Conservation (phyloP, 140 eudicot genomes). For the Senecio squalidus region DNA sequence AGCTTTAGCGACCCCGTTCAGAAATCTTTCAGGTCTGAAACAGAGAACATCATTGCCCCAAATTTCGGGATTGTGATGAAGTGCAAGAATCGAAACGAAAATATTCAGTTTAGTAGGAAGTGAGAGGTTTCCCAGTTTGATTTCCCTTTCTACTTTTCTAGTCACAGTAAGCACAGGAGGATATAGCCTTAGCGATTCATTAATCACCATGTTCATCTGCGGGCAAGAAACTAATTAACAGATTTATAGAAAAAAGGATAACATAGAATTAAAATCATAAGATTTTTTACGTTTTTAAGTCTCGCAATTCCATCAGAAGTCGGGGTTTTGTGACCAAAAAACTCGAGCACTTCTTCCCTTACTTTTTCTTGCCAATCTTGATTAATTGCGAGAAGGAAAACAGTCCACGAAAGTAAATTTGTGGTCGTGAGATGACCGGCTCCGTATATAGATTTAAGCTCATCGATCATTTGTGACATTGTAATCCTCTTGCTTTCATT, state of each 20-base stretch:
- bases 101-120: constrained; percentile 38
- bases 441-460: constrained; percentile 41
- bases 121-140: constrained; percentile 29
- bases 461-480: constrained; percentile 46
- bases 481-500: constrained; percentile 37
- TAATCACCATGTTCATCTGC: constrained; percentile 58
- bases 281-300: constrained; percentile 35
- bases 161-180: constrained; percentile 44
- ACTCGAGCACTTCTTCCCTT: constrained; percentile 33
- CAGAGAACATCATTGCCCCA: constrained; percentile 46
- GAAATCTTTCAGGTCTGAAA: constrained; percentile 46
- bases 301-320: constrained; percentile 52
- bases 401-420: constrained; percentile 54
- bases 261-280: no score
- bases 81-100: constrained; percentile 39
- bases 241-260: background rate
- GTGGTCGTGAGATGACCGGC: constrained; percentile 70
- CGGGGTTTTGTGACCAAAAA: constrained; percentile 34
- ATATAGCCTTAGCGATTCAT: constrained; percentile 49
- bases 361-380: constrained; percentile 53
- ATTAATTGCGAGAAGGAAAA: constrained; percentile 46
- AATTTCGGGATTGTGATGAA: constrained; percentile 37
- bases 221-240: background rate
- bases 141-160: constrained; percentile 34
- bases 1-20: constrained; percentile 43